Percentiles rank a stretch among this genome's conserved stretches.
Evolutionary conservation across 805 yeast genomes (phyloP).

Genomic region (Tetrapisispora fleetii): DNA sequence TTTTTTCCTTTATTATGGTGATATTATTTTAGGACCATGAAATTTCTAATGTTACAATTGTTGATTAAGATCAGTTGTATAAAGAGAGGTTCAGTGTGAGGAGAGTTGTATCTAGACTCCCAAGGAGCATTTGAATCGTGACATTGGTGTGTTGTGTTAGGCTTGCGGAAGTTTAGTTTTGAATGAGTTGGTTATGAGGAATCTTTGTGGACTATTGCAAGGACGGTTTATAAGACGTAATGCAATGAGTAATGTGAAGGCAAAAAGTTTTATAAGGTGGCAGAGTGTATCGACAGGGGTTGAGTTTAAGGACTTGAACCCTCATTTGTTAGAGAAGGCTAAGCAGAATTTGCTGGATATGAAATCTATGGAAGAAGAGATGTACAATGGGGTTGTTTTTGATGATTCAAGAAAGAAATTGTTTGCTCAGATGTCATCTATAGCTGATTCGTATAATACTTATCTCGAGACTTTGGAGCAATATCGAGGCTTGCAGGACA

Average conservation of each 20-base stretch:
- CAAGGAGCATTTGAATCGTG: no score
- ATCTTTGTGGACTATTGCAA: not conserved
- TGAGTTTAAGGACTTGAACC: slow-evolving; percentile 33
- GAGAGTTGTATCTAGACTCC: no score
- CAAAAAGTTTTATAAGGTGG: not conserved
- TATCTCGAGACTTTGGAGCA: slow-evolving; percentile 29
- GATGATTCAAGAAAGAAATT: slow-evolving; percentile 40
- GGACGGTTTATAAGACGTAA: not conserved
- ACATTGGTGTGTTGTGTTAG: not conserved
- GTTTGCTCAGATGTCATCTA: slow-evolving; percentile 36
- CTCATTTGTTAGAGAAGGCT: slow-evolving; percentile 42
- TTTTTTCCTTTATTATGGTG: no score
- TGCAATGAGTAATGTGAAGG: not conserved
- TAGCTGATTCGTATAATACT: slow-evolving; percentile 34
- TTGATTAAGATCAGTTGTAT: no score
- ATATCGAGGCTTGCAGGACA: slow-evolving; percentile 26
- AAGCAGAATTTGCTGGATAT: slow-evolving; percentile 34
- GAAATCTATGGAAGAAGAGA: slow-evolving; percentile 30
- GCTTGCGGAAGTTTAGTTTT: not conserved
- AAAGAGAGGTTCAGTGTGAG: no score
- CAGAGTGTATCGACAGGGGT: not conserved
- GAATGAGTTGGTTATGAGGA: not conserved
- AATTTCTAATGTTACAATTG: no score
- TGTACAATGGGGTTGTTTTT: slow-evolving; percentile 36
- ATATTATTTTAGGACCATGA: no score